Evolutionary conservation across 2,329 filamentous ascomycete genomes (phyloP).

Genomic region (Bipolaris zeicola): DNA sequence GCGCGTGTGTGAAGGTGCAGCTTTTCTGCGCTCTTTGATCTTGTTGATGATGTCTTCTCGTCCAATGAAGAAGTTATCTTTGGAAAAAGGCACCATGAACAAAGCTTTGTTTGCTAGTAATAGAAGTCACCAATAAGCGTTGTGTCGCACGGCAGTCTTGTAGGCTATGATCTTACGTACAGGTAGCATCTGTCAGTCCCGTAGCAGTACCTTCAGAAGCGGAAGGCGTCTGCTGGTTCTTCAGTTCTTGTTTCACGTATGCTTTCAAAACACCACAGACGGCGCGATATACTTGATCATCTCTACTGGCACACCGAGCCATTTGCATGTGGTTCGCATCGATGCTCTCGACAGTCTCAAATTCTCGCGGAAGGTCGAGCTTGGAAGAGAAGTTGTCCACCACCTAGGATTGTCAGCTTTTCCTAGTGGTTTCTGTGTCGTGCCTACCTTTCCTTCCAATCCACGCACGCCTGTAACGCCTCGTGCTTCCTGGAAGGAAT

Average conservation of each 20-base stretch:
- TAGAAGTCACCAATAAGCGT: constrained; percentile 2
- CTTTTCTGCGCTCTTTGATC: constrained; percentile 5
- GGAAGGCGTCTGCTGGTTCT: neutral
- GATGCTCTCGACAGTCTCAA: constrained; percentile 50
- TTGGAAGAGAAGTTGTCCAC: constrained; percentile 51
- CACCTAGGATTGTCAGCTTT: constrained; percentile 36
- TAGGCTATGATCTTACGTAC: constrained; percentile 13
- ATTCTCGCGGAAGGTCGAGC: constrained; percentile 38
- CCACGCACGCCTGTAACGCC: neutral
- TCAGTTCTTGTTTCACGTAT: constrained; percentile 21
- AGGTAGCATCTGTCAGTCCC: neutral
- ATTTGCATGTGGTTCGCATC: constrained; percentile 52
- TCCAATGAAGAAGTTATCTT: constrained; percentile 16
- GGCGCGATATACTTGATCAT: constrained; percentile 41
- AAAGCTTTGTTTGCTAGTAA: constrained; percentile 6
- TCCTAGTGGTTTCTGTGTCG: neutral
- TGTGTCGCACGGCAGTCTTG: constrained; percentile 4
- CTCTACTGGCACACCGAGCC: constrained; percentile 33
- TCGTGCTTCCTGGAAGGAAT: constrained; percentile 47
- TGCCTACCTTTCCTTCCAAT: neutral
- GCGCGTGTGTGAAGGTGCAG: constrained; percentile 3
- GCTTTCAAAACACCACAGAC: constrained; percentile 37
- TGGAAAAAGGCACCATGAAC: constrained; percentile 21
- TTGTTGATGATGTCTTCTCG: constrained; percentile 14
- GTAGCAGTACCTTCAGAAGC: neutral